Evolutionary conservation across 768 basidiomycete genomes (phyloP).

Genomic region (Phanerochaete carnosa): DNA sequence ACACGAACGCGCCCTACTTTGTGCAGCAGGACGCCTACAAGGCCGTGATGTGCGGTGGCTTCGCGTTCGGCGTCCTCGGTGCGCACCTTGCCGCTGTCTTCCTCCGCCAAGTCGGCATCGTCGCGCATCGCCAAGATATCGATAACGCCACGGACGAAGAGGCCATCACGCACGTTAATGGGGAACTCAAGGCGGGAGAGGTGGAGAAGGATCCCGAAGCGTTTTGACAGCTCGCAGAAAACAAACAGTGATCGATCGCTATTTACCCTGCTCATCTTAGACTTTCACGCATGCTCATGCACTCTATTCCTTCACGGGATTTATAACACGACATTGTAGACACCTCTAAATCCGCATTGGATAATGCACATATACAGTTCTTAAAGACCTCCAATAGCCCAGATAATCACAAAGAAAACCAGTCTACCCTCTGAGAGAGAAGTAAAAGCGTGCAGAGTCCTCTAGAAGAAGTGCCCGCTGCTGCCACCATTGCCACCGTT

Average conservation of each 20-base stretch:
- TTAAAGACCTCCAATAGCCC: too few species aligned
- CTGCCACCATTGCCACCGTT: too few species aligned
- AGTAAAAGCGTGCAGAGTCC: too few species aligned
- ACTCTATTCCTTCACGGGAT: neutral
- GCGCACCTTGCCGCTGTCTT: constrained; percentile 33
- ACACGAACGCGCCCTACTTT: constrained; percentile 26
- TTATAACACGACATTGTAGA: too few species aligned
- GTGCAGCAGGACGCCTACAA: constrained; percentile 52
- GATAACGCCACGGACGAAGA: neutral
- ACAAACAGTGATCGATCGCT: neutral
- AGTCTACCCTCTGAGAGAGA: too few species aligned
- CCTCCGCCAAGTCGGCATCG: constrained; percentile 38
- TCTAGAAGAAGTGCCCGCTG: too few species aligned
- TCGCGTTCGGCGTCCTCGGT: constrained; percentile 63
- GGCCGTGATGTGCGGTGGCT: constrained; percentile 62
- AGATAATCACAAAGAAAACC: too few species aligned
- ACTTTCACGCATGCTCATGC: neutral
- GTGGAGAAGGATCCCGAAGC: neutral
- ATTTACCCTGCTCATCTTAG: neutral
- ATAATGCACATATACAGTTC: too few species aligned
- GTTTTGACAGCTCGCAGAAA: neutral
- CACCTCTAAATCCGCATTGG: too few species aligned
- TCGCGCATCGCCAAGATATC: constrained; percentile 27
- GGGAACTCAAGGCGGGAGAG: neutral
- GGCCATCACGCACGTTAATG: neutral